Evolutionary conservation across 1,284 basidiomycete species (phyloP).

Genomic region (Rugosomyces carneus): DNA sequence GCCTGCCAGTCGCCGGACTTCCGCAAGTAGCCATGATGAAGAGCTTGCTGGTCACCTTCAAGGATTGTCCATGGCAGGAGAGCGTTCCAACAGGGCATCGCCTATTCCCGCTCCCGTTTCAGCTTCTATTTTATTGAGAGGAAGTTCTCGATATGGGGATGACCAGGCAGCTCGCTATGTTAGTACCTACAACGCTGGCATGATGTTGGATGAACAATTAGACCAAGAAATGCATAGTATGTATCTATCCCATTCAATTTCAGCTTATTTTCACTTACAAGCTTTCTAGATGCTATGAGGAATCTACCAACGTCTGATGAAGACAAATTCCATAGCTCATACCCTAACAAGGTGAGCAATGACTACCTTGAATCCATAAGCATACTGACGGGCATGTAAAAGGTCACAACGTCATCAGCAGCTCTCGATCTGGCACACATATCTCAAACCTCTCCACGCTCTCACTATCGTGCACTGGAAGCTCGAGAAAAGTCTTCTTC

Average conservation of each 20-base stretch:
- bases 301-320: slow-evolving; percentile 90
- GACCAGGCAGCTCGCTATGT: slow-evolving; percentile 52
- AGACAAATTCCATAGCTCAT: slow-evolving; percentile 68
- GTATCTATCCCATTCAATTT: slow-evolving; percentile 22
- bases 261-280: neutral
- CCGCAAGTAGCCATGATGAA: slow-evolving; percentile 74
- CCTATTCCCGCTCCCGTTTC: slow-evolving; percentile 44
- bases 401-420: slow-evolving; percentile 87
- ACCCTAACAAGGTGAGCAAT: slow-evolving; percentile 57
- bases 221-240: slow-evolving; percentile 88
- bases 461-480: slow-evolving; percentile 55
- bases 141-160: slow-evolving; percentile 40
- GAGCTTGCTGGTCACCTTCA: slow-evolving; percentile 72
- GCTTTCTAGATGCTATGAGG: slow-evolving; percentile 72
- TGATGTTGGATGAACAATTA: slow-evolving; percentile 85
- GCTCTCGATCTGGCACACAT: slow-evolving; percentile 90
- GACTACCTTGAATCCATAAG: neutral
- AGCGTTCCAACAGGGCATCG: slow-evolving; percentile 47
- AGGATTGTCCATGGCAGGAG: slow-evolving; percentile 57
- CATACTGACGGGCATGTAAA: slow-evolving; percentile 9
- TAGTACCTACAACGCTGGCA: slow-evolving; percentile 68
- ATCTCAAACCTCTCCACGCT: slow-evolving; percentile 72
- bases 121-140: slow-evolving; percentile 45
- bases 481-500: slow-evolving; percentile 73
- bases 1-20: slow-evolving; percentile 81